Conservation (phyloP, 2,329 filamentous ascomycete species). For the Zasmidium cellare region DNA sequence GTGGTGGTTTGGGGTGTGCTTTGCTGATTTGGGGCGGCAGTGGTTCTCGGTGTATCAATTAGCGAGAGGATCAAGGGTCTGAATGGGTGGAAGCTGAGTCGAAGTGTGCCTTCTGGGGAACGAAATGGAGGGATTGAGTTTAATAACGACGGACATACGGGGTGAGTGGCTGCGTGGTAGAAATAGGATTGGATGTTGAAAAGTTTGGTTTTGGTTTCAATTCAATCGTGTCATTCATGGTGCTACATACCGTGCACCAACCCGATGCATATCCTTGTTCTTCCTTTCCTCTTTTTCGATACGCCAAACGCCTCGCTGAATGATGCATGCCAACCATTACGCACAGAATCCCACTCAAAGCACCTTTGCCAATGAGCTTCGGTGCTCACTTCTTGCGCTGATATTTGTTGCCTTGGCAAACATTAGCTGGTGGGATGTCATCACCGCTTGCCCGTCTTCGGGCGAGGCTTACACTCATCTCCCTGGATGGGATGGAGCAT, state of each 20-base stretch:
- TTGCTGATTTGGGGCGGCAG: too few relatives aligned
- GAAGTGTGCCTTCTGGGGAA: too few relatives aligned
- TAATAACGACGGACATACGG: too few relatives aligned
- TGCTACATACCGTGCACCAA: background rate
- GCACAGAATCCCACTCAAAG: background rate
- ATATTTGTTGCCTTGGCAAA: conserved; percentile 4
- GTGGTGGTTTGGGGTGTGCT: too few relatives aligned
- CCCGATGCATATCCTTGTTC: background rate
- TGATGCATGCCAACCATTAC: conserved; percentile 4
- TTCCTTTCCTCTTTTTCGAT: background rate
- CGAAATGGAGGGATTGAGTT: too few relatives aligned
- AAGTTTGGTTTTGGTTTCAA: background rate
- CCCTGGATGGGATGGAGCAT: conserved; percentile 51
- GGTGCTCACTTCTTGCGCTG: conserved; percentile 3
- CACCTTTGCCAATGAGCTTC: background rate
- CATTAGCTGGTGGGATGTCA: conserved; percentile 2
- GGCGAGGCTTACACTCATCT: conserved; percentile 53
- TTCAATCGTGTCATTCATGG: background rate
- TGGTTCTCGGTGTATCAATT: too few relatives aligned
- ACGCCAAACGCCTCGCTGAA: conserved; percentile 8
- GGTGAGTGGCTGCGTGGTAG: too few relatives aligned
- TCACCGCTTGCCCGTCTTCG: conserved; percentile 50
- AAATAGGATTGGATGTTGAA: too few relatives aligned
- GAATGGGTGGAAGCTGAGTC: too few relatives aligned
- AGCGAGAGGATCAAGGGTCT: too few relatives aligned